Conservation (phyloP, 805 yeast genomes). For the Middelhovenomyces tepae region DNA sequence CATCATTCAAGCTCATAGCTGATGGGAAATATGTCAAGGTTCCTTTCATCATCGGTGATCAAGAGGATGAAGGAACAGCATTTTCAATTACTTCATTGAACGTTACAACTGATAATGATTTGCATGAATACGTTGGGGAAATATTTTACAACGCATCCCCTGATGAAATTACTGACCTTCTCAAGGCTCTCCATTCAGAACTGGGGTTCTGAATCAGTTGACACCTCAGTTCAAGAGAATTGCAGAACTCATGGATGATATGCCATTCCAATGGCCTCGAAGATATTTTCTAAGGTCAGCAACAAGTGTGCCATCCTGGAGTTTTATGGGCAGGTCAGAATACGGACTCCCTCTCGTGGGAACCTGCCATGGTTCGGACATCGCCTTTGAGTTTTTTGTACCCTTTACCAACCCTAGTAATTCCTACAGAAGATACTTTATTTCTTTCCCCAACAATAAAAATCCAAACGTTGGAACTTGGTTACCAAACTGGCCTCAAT, state of each 20-base stretch:
- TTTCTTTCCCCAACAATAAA: slow-evolving; percentile 1
- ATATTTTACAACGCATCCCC: neutral
- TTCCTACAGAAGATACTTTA: slow-evolving; percentile 1
- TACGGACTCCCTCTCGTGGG: slow-evolving; percentile 2
- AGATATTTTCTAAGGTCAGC: slow-evolving; percentile 1
- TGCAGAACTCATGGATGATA: neutral
- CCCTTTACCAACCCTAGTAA: neutral
- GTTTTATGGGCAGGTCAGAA: neutral
- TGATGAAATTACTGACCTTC: neutral
- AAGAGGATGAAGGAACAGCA: slow-evolving; percentile 1
- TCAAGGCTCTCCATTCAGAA: slow-evolving; percentile 3
- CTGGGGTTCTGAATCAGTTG: neutral
- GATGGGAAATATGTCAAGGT: slow-evolving; percentile 2
- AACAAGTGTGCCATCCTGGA: slow-evolving; percentile 1
- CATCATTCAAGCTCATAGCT: neutral
- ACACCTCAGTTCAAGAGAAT: slow-evolving; percentile 2
- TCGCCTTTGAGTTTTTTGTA: neutral
- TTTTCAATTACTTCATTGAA: neutral
- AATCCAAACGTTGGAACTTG: slow-evolving; percentile 1
- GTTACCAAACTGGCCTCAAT: neutral
- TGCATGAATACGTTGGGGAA: neutral
- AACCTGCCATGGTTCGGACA: neutral
- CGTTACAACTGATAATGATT: neutral
- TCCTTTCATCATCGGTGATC: slow-evolving; percentile 1
- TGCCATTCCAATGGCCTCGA: slow-evolving; percentile 1